These are phyloP conservation scores for Suillus fuscotomentosus DNA, from an alignment of 768 basidiomycete species.

Conservation along the genomic window DNA sequence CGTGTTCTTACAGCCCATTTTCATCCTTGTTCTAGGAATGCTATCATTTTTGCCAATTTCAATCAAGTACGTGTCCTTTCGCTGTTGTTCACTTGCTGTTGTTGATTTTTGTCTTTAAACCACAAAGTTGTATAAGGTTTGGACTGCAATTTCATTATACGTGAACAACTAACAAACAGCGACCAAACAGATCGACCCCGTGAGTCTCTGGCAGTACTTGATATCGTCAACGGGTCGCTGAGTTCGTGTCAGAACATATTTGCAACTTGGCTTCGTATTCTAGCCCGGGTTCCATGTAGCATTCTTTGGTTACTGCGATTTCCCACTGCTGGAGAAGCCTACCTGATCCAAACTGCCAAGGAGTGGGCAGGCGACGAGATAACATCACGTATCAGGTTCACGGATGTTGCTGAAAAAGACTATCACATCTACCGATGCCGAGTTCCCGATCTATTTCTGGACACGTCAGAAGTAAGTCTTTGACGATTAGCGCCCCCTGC, in stretches of 20 bases:
- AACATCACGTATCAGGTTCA: constrained; percentile 45
- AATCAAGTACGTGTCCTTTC: constrained; percentile 40
- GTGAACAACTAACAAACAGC: background rate
- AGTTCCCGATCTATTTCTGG: constrained; percentile 50
- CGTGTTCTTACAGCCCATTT: background rate
- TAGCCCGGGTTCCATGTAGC: constrained; percentile 41
- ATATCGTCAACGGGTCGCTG: background rate
- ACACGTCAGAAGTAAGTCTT: constrained; percentile 45
- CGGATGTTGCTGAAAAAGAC: constrained; percentile 47
- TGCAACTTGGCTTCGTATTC: constrained; percentile 47
- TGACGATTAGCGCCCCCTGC: background rate
- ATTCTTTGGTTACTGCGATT: constrained; percentile 56
- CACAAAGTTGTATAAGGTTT: constrained; percentile 44
- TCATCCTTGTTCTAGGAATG: constrained; percentile 29
- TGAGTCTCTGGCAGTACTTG: constrained; percentile 12
- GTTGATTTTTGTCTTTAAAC: constrained; percentile 10
- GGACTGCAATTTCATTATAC: background rate
- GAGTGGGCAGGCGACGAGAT: constrained; percentile 47
- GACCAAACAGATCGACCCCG: constrained; percentile 35
- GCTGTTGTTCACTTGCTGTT: background rate
- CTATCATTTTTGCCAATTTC: constrained; percentile 51
- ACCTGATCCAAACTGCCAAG: constrained; percentile 40
- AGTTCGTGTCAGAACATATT: constrained; percentile 36
- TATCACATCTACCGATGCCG: constrained; percentile 43
- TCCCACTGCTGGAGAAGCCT: constrained; percentile 44